Conservation (phyloP, 306 rosid genomes). For the Pyrus bretschneideri region DNA sequence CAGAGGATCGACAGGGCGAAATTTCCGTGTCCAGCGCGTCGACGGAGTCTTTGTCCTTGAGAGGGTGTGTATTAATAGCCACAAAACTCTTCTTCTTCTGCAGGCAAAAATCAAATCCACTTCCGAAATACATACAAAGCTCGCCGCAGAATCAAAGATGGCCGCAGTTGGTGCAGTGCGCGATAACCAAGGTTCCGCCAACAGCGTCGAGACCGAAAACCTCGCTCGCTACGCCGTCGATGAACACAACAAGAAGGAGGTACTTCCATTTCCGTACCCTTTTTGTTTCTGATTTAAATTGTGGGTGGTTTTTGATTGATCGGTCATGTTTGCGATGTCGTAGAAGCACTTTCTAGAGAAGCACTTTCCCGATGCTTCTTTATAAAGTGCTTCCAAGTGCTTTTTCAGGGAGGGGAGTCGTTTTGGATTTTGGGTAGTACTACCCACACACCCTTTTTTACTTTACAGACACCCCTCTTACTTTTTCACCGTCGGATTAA, state of each 20-base stretch:
- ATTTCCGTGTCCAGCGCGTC: not conserved
- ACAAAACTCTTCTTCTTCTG: not conserved
- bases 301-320: not conserved
- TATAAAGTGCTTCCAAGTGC: not conserved
- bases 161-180: conserved; percentile 15
- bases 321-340: not conserved
- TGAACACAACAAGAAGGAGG: conserved; percentile 71
- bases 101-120: not conserved
- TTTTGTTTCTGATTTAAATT: not conserved
- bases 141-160: conserved; percentile 1
- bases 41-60: not conserved
- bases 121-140: not conserved
- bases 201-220: conserved; percentile 34
- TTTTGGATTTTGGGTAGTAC: no score
- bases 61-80: not conserved
- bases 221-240: conserved; percentile 84
- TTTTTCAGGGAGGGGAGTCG: not conserved
- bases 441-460: no score
- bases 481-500: accelerated
- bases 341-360: not conserved
- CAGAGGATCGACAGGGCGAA: not conserved
- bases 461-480: no score
- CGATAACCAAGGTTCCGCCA: conserved; percentile 3
- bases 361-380: not conserved
- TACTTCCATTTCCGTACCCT: not conserved